Evolutionary conservation across 208 protist genomes (phyloP), one percentile per base, ranked within the genome.

Genomic region (Histomonas meleagridis): DNA sequence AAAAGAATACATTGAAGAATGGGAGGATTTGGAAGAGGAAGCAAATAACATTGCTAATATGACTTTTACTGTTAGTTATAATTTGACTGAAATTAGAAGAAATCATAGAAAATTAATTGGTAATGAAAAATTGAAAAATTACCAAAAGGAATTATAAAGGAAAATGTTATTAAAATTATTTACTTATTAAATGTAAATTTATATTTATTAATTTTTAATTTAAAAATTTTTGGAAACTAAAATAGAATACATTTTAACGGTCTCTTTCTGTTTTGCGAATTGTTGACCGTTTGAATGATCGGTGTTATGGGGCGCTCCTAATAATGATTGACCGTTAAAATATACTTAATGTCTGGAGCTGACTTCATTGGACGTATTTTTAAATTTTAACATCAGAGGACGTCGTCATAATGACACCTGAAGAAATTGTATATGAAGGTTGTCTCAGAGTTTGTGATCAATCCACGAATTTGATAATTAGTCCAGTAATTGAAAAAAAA

Each of bases 1-100:
- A 10, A 81, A 81, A 43, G 51, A 81, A 51, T 81, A 32, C 70
- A 81, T 81, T 43, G 70, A 81, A 51, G 70, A 81, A 51, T 81
- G 70, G 70, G 40, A 35, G 10, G 40, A 51, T n/a, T 28, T 81
- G 16, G n/a, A 81, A 51, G 40, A 81, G 7, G 70, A 81, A 81
- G 70, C 35, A 4, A 35, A 81, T 9, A 32, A 81, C n/a, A 14
- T 81, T 43, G 16, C 14, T 38, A 43, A 81, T 28, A 7, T 23
- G 1, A n/a, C 26, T 51, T 81, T 46, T 21, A 51, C 51, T 23
- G 9, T 12, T 51, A 51, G 7, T 10, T 81, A 51, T 28, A 43
- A 81, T 21, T 51, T 81, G 16, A n/a, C 32, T 12, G n/a, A 81
- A 28, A 81, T 81, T 12, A 5, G 70, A 51, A 4, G 21, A 51